A percentile compares a stretch with the other conserved stretches of the same genome.
Evolutionary conservation across 495 filamentous ascomycete species (phyloP).

Genomic region (Penicillium lagena): DNA sequence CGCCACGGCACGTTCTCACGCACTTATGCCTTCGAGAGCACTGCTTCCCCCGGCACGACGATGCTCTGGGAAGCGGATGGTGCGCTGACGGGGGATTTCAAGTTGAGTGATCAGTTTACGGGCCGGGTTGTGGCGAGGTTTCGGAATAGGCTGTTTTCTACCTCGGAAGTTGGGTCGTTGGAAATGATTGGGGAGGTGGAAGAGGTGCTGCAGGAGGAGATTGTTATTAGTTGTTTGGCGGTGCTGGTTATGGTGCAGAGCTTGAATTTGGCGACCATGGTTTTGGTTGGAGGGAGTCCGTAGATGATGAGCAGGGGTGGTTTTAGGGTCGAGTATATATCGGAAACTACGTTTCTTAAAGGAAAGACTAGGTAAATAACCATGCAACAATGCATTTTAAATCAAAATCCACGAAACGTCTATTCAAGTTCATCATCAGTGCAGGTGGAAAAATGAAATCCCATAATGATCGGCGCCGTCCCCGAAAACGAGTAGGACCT

Average conservation of each 20-base stretch:
- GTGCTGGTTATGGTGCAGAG: constrained; percentile 4
- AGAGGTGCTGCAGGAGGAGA: not conserved
- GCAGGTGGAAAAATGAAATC: constrained; percentile 17
- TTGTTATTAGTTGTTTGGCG: constrained; percentile 1
- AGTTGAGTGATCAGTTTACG: not conserved
- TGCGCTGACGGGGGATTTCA: constrained; percentile 1
- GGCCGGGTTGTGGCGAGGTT: constrained; percentile 1
- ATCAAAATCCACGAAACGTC: constrained; percentile 17
- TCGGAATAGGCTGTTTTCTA: constrained; percentile 3
- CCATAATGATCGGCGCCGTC: too few relatives aligned
- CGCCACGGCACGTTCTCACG: not conserved
- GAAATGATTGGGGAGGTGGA: not conserved
- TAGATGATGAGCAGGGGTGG: not conserved
- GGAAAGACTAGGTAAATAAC: constrained; percentile 3
- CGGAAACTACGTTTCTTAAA: not conserved
- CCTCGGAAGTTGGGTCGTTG: constrained; percentile 1
- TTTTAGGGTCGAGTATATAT: not conserved
- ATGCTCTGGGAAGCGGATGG: constrained; percentile 2
- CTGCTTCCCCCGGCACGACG: not conserved
- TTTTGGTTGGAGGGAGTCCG: not conserved
- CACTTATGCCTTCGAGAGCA: not conserved
- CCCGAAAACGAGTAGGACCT: too few relatives aligned
- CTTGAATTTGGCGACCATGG: constrained; percentile 1
- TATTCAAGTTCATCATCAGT: constrained; percentile 24
- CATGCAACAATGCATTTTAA: constrained; percentile 17